Percentiles rank a stretch among this genome's conserved stretches.
Evolutionary conservation across 163 green algal genomes (phyloP).

Genomic region (Chlorella variabilis): DNA sequence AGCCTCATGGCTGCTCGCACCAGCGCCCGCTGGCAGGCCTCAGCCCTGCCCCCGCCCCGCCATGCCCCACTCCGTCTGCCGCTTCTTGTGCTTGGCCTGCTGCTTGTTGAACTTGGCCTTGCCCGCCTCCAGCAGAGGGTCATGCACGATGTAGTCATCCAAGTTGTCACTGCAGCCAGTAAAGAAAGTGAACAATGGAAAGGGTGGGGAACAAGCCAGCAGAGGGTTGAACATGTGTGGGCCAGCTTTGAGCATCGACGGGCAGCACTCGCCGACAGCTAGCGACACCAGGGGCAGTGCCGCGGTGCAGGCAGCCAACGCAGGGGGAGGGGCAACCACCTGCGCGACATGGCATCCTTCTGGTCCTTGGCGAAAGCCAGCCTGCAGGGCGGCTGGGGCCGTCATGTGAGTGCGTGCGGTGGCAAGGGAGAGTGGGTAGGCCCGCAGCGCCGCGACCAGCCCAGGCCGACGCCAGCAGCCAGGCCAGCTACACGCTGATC

Average conservation of each 20-base stretch:
- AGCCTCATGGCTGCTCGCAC: background rate
- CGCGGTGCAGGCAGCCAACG: too few relatives aligned
- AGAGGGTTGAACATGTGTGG: too few relatives aligned
- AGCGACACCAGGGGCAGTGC: too few relatives aligned
- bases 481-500: too few relatives aligned
- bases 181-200: background rate
- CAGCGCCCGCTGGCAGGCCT: background rate
- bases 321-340: too few relatives aligned
- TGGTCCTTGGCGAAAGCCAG: slow-evolving; percentile 71
- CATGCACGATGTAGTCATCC: slow-evolving; percentile 83
- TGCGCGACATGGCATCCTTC: slow-evolving; percentile 67
- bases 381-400: background rate
- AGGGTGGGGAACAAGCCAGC: background rate
- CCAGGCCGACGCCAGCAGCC: too few relatives aligned
- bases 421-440: too few relatives aligned
- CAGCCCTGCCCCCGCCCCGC: slow-evolving; percentile 46
- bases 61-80: slow-evolving; percentile 68
- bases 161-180: slow-evolving; percentile 69
- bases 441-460: too few relatives aligned
- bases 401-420: background rate
- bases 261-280: too few relatives aligned
- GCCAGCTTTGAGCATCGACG: too few relatives aligned
- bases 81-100: slow-evolving; percentile 71
- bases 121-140: slow-evolving; percentile 81
- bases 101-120: slow-evolving; percentile 86